Evolutionary conservation across 2,329 filamentous ascomycete species (phyloP), one percentile per base, ranked within the genome.

Genomic region (Sporothrix protearum): DNA sequence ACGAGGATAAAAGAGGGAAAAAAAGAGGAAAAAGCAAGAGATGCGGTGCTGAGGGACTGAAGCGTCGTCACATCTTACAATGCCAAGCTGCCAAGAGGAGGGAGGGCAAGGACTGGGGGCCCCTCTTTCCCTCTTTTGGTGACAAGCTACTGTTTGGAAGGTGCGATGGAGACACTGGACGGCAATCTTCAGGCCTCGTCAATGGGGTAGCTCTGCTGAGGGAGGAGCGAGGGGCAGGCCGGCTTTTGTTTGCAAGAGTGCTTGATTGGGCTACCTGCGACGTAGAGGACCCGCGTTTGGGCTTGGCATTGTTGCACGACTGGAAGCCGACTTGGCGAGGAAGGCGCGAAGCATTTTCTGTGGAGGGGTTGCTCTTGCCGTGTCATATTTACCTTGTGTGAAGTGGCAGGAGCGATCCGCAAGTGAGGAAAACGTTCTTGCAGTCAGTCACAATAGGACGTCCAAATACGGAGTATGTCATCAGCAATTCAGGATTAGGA

Each of bases 51-150:
- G 33, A 25, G 2, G 53, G 42, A 63, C 45, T 49, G 45, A 25
- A 1, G 42, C 33, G 68, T 70, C 71, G 68, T 70, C 51, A 67
- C 71, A 51, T 73, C 39, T 71, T 49, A 71, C 71, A 72, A 45
- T 64, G 73, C 72, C 73, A 74, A 74, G 72, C 22, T 71, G 71
- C 73, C 74, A 74, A 75, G 74, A 73, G 49, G 67, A 64, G 59
- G 49, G 67, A 64, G 59, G 59, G 57, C 59, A 63, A 59, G 30
- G 63, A 67, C 68, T 12, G 71, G 61, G 64, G 67, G 45, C 53
- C 73, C 74, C 73, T 73, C 73, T 72, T 70, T 73, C 73, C 69
- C 73, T 30, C 16, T 33, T 71, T 69, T 70, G 69, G 70, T 61
- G 68, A 71, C 42, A 57, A 68, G 55, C 45, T 55, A 28, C 51